A percentile compares a stretch with the other conserved stretches of the same genome.
Evolutionary conservation across 441 rosid species (phyloP).

Genomic region (Corymbia citriodora): DNA sequence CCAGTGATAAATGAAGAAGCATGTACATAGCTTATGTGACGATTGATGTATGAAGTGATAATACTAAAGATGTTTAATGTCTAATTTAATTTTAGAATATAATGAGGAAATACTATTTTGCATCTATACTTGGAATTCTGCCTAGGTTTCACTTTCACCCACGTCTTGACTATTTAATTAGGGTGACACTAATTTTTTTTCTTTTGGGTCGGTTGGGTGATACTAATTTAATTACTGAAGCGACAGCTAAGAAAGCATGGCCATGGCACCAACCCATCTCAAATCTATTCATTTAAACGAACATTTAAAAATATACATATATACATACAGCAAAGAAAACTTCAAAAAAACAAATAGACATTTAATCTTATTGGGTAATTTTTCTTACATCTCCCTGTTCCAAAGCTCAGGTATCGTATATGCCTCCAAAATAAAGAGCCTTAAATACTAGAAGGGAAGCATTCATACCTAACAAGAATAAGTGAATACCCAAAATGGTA

Average conservation of each 20-base stretch:
- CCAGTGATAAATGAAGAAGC: background rate
- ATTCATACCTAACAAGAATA: background rate
- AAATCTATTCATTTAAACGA: background rate
- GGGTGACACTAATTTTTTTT: background rate
- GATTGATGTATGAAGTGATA: background rate
- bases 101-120: background rate
- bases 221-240: background rate
- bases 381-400: background rate
- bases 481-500: background rate
- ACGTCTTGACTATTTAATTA: background rate
- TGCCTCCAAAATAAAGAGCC: background rate
- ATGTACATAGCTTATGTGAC: rapidly evolving
- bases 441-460: background rate
- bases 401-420: background rate
- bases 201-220: background rate
- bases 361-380: background rate
- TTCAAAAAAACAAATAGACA: background rate
- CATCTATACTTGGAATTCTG: background rate
- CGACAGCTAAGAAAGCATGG: rapidly evolving
- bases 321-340: background rate
- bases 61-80: background rate
- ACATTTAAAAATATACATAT: background rate
- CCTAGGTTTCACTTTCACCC: background rate
- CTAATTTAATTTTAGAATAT: background rate
- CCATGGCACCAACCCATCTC: background rate